Base-by-base conservation (phyloP, 495 filamentous ascomycete species). In the Penicillium alfredii region DNA sequence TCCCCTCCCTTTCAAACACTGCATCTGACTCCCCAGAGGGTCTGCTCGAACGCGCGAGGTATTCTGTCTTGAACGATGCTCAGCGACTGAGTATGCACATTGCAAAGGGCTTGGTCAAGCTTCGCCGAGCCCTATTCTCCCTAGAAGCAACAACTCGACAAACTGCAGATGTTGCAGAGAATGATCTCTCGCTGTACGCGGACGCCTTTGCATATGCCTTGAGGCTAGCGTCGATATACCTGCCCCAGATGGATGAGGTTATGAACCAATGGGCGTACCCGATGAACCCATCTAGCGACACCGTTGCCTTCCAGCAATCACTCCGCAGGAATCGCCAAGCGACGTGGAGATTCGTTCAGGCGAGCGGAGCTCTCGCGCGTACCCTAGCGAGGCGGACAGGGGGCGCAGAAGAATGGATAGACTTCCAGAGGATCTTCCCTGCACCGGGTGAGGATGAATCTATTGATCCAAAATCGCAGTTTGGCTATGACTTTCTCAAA, bases 321-420 rank as follows among this genome's bases (percentile, higher is more conserved):
- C 63, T 81, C 12, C 77, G 79, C 11, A 60, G 58, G 6, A 66
- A 78, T 33, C 75, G 82, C 15, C 68, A 77, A 24, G 62, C 72
- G 11, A 59, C 71, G n/a, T 73, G 77, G 48, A 61, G 77, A 27
- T 85, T 85, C 53, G 69, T 84, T 4, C 81, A 83, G 58, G 81
- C 79, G n/a, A 65, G 77, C 15, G 82, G 81, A 16, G 74, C 74
- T 6, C 50, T 86, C 12, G 61, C 76, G 10, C 57, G 67, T 15
- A 64, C 71, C 5, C 56, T 85, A 10, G 76, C 75, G 32, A 72
- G 71, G 6, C 56, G 54, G 31, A 36, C 20, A 23, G 40, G 29
- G 31, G 46, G 47, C 0, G 38, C 63, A 21, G 53, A 57, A 4
- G 35, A 56, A n/a, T 20, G 19, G 10, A 12, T 26, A 0, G 28